Base-by-base conservation (phyloP, 192 early-diverging fungal species). In the Coemansia furcata region DNA sequence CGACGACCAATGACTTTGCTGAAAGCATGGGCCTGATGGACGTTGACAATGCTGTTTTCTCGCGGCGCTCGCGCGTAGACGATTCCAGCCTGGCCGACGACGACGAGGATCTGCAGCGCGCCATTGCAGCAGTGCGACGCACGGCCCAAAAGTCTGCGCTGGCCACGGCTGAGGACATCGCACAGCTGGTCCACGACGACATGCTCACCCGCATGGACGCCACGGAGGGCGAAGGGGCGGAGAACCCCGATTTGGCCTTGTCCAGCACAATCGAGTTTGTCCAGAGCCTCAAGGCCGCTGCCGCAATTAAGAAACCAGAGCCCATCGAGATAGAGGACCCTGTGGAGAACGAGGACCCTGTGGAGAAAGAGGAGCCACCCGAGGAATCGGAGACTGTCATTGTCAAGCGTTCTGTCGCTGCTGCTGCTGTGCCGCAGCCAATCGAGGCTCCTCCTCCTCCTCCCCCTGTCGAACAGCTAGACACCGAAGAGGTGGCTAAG, bases 181-280 rank as follows among this genome's bases (percentile, higher is more conserved):
- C 63, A 3, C 7, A 21, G 26, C 63, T 67, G 39, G 61, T 64
- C 12, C 60, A 62, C 32, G 62, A 71, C 0, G 72, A 62, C 47
- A 63, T 54, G 5, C 40, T 67, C 14, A 72, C 83, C 1, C 62
- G 75, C 17, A 80, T 87, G 36, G 84, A 86, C 4, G 83, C 85
- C 9, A 15, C 52, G 3, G 64, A 38, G 19, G 21, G 32, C n/a
- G 29, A 2, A 2, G 29, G 5, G 2, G 57, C 8, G 5, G 15
- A 36, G 6, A n/a, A 59, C 35, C 17, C 35, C 7, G 57, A 82
- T 4, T 65, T 94, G n/a, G 85, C 92, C n/a, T 83, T 97, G 11
- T 92, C 92, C 0, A 91, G 92, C 65, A 93, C 91, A 11, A 88
- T 92, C 10, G 95, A 97, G 74, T 97, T 97, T 85, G 92, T 96